Percentiles rank a stretch among this genome's conserved stretches.
phyloP scores from a whole-genome alignment of 352 stramenopile genomes.

The Paralagenidium karlingii region DNA sequence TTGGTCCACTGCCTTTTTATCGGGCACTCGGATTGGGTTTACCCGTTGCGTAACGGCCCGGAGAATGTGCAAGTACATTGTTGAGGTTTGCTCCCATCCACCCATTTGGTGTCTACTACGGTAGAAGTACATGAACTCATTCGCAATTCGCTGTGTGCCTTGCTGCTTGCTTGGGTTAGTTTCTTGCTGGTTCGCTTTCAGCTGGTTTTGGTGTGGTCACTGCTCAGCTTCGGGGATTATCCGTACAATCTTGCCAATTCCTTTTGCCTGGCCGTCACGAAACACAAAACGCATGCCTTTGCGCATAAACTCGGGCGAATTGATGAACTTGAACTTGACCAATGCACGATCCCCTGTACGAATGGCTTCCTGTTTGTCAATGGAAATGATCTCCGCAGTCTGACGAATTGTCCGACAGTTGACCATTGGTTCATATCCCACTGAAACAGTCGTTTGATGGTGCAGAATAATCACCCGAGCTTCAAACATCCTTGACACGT shows the following conservation, averaged over 20 bases:
- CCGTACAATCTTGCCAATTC: conserved; percentile 88
- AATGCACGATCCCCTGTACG: conserved; percentile 84
- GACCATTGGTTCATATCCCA: conserved; percentile 92
- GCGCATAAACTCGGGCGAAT: conserved; percentile 92
- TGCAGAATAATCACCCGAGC: conserved; percentile 90
- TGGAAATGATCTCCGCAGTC: conserved; percentile 81
- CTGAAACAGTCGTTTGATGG: conserved; percentile 90
- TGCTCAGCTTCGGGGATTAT: too few relatives aligned
- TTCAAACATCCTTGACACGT: conserved; percentile 82
- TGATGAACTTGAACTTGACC: conserved; percentile 85
- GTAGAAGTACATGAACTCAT: too few relatives aligned
- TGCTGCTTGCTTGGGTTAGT: too few relatives aligned
- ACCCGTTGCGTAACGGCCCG: too few relatives aligned
- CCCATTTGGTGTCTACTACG: too few relatives aligned
- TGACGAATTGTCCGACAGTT: conserved; percentile 89
- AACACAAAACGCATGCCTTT: conserved; percentile 96
- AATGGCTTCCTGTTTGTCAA: conserved; percentile 47
- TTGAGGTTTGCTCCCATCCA: too few relatives aligned
- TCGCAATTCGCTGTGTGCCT: too few relatives aligned
- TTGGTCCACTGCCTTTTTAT: too few relatives aligned
- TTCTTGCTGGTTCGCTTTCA: too few relatives aligned
- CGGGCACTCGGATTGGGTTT: too few relatives aligned
- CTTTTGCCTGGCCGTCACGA: conserved; percentile 94
- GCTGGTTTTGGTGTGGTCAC: too few relatives aligned
- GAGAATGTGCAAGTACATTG: too few relatives aligned